Conservation (phyloP, 768 basidiomycete species). For the Megacollybia marginata region DNA sequence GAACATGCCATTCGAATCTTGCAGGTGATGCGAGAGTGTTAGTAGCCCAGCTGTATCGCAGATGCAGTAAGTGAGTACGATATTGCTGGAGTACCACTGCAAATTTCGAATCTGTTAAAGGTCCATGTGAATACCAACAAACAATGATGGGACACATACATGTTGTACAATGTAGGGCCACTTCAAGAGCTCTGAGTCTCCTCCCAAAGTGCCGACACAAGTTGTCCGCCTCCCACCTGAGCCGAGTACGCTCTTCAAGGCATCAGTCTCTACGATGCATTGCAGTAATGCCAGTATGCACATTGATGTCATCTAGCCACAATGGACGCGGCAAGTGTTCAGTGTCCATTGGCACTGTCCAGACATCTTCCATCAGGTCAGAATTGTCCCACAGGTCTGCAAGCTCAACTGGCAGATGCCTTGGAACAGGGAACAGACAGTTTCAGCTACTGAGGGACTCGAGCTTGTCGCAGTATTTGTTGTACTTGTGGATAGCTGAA, state of each 20-base stretch:
- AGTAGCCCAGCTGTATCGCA: no score
- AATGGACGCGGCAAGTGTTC: conserved; percentile 11
- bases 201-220: conserved; percentile 1
- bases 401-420: conserved; percentile 22
- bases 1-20: no score
- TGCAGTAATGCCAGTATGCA: conserved; percentile 20
- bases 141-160: no score
- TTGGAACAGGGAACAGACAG: conserved; percentile 24
- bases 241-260: conserved; percentile 10
- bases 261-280: conserved; percentile 11
- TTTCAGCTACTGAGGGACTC: conserved; percentile 9
- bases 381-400: conserved; percentile 14
- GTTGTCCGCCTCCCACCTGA: conserved; percentile 13
- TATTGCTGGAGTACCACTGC: no score
- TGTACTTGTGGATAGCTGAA: conserved; percentile 21
- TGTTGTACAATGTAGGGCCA: no score
- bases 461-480: conserved; percentile 18
- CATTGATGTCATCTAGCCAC: conserved; percentile 25
- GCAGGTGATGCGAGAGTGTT: no score
- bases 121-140: no score
- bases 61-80: no score
- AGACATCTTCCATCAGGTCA: conserved; percentile 28
- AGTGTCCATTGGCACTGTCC: conserved; percentile 15
- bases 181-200: not conserved
- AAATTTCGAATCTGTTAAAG: no score